These are phyloP conservation scores for Teratosphaeriaceae sp. DNA, from an alignment of 2,329 filamentous ascomycete species.

Conservation along the genomic window DNA sequence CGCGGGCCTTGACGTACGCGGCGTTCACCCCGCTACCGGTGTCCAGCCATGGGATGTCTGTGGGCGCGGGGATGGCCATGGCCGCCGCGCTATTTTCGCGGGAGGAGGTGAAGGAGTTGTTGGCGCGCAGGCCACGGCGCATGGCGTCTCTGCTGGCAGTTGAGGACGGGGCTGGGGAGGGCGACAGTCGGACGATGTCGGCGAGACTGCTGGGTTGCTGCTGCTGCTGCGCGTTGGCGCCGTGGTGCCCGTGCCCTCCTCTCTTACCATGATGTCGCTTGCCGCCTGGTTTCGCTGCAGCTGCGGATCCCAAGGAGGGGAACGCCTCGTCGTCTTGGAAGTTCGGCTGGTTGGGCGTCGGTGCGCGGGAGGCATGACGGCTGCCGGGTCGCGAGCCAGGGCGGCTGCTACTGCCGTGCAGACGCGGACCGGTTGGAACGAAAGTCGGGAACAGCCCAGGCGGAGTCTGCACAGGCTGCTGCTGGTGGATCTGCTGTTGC, in stretches of 20 bases:
- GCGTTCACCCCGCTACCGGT: conserved; percentile 88
- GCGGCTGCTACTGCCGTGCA: conserved; percentile 40
- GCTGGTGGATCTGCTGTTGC: conserved; percentile 36
- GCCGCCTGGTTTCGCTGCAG: conserved; percentile 60
- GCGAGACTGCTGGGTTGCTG: conserved; percentile 74
- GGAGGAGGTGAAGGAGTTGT: conserved; percentile 58
- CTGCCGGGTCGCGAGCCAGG: conserved; percentile 79
- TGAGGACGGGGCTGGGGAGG: conserved; percentile 62
- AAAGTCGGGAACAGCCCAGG: conserved; percentile 59
- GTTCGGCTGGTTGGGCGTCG: conserved; percentile 53
- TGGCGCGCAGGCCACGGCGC: conserved; percentile 50
- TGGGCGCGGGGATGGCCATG: conserved; percentile 76
- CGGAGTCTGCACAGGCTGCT: conserved; percentile 44
- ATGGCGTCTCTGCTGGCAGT: conserved; percentile 45
- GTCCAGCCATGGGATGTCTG: conserved; percentile 93
- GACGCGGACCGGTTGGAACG: conserved; percentile 44
- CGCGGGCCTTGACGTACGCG: conserved; percentile 87
- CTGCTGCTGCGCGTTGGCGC: conserved; percentile 65
- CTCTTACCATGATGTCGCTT: conserved; percentile 95
- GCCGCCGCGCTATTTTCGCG: conserved; percentile 75
- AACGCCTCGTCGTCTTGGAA: conserved; percentile 96
- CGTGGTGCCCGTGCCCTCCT: conserved; percentile 63
- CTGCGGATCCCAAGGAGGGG: conserved; percentile 73
- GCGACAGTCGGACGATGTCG: conserved; percentile 92
- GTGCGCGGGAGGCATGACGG: conserved; percentile 62